Conservation (phyloP, 768 basidiomycete species). For the Tylopilus sp. region DNA sequence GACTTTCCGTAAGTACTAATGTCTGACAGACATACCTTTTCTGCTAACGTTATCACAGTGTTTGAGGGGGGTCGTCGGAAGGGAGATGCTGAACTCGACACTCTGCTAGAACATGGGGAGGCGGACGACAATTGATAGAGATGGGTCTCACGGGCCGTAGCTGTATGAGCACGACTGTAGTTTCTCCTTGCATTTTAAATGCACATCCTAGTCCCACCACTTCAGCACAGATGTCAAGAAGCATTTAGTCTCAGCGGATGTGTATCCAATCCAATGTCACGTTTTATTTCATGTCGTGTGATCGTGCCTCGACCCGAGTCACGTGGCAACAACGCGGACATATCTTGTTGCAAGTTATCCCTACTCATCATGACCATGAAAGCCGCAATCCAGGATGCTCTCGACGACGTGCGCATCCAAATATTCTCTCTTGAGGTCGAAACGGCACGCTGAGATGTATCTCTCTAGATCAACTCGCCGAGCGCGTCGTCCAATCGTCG, state of each 20-base stretch:
- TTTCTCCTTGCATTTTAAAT: too few relatives aligned
- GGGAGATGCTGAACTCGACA: neutral
- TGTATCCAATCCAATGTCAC: too few relatives aligned
- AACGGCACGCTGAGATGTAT: slow-evolving; percentile 9
- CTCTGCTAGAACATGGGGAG: neutral
- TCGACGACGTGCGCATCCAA: slow-evolving; percentile 59
- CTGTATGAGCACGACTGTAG: too few relatives aligned
- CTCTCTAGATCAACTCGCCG: slow-evolving; percentile 59
- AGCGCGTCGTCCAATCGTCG: slow-evolving; percentile 51
- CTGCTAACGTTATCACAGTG: neutral
- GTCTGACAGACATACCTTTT: neutral
- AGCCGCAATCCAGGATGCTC: slow-evolving; percentile 50
- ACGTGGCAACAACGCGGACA: slow-evolving; percentile 30
- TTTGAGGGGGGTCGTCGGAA: neutral
- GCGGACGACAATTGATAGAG: neutral
- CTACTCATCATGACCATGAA: slow-evolving; percentile 34
- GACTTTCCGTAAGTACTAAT: slow-evolving; percentile 11
- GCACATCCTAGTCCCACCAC: too few relatives aligned
- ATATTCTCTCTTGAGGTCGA: neutral
- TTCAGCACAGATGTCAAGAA: too few relatives aligned
- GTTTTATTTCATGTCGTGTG: too few relatives aligned
- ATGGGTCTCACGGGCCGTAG: neutral
- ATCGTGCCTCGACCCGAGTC: too few relatives aligned
- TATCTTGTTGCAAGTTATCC: neutral
- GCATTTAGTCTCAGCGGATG: too few relatives aligned